Conservation (phyloP, 352 stramenopile genomes). For the Thalassiosira livingstoniorum region DNA sequence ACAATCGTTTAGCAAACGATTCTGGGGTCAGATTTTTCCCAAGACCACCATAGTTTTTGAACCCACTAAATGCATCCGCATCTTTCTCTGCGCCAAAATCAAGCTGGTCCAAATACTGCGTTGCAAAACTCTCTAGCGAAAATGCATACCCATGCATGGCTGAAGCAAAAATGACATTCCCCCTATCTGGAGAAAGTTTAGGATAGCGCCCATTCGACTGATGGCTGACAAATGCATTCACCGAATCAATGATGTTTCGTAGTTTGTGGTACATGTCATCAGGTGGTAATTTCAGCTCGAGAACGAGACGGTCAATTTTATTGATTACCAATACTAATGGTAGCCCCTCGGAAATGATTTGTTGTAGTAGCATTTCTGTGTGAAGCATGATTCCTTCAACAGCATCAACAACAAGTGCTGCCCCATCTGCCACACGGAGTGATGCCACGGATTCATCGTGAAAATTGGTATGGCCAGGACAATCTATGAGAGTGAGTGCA, state of each 20-base stretch:
- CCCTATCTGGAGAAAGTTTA: constrained; percentile 87
- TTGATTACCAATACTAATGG: constrained; percentile 93
- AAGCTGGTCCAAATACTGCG: constrained; percentile 82
- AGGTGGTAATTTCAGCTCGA: constrained; percentile 98
- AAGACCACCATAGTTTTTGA: constrained; percentile 55
- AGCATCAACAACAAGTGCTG: constrained; percentile 95
- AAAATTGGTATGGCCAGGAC: constrained; percentile 97
- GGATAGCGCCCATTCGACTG: constrained; percentile 77
- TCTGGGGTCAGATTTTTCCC: constrained; percentile 85
- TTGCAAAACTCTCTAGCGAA: constrained; percentile 95
- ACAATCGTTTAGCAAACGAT: constrained; percentile 92
- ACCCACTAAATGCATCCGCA: constrained; percentile 40
- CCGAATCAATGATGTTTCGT: constrained; percentile 94
- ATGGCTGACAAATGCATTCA: constrained; percentile 92
- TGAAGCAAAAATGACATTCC: constrained; percentile 98
- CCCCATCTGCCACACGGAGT: constrained; percentile 93
- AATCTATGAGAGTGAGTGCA: constrained; percentile 96
- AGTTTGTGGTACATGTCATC: constrained; percentile 99
- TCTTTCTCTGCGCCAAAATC: constrained; percentile 57
- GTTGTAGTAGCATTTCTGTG: constrained; percentile 94
- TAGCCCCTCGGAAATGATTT: constrained; percentile 91
- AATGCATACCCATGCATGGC: constrained; percentile 97
- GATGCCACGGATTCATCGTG: constrained; percentile 94
- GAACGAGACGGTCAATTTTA: constrained; percentile 98
- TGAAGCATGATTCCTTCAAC: constrained; percentile 99